Percentiles rank a stretch among this genome's conserved stretches.
Evolutionary conservation across 129 eudicot genomes (phyloP).

Genomic region (Scalesia atractyloides): DNA sequence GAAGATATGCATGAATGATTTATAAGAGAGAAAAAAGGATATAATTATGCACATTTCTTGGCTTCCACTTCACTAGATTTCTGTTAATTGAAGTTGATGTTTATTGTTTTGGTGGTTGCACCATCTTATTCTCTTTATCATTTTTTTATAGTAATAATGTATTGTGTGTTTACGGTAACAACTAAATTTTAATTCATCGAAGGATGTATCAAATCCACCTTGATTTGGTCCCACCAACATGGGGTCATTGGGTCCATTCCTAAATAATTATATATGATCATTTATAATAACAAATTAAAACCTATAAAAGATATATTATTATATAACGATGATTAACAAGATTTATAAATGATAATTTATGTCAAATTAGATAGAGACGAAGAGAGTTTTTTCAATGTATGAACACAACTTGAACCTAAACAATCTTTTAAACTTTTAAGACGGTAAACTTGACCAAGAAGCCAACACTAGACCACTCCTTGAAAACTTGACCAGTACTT

Average conservation of each 20-base stretch:
- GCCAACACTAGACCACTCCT: too few relatives aligned
- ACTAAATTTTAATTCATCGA: constrained; percentile 27
- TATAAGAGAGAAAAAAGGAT: constrained; percentile 25
- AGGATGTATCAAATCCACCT: constrained; percentile 25
- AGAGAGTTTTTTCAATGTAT: too few relatives aligned
- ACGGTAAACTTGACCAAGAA: too few relatives aligned
- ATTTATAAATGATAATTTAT: too few relatives aligned
- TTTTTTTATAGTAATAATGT: constrained; percentile 25
- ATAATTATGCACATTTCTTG: constrained; percentile 40
- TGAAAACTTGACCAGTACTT: too few relatives aligned
- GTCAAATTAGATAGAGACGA: too few relatives aligned
- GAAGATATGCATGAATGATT: constrained; percentile 28
- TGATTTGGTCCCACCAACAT: constrained; percentile 22
- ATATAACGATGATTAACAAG: too few relatives aligned
- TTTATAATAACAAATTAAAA: not conserved
- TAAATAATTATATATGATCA: not conserved
- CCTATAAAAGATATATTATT: too few relatives aligned
- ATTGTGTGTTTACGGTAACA: constrained; percentile 24
- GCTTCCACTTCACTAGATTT: constrained; percentile 67
- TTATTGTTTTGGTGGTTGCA: constrained; percentile 49
- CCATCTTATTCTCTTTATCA: constrained; percentile 47
- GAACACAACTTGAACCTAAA: too few relatives aligned
- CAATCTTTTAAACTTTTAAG: too few relatives aligned
- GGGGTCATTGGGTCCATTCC: constrained; percentile 23
- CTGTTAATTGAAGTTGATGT: constrained; percentile 66